Evolutionary conservation across 176 grass and related monocot genomes (phyloP).

Genomic region (Miscanthus lutarioriparius): DNA sequence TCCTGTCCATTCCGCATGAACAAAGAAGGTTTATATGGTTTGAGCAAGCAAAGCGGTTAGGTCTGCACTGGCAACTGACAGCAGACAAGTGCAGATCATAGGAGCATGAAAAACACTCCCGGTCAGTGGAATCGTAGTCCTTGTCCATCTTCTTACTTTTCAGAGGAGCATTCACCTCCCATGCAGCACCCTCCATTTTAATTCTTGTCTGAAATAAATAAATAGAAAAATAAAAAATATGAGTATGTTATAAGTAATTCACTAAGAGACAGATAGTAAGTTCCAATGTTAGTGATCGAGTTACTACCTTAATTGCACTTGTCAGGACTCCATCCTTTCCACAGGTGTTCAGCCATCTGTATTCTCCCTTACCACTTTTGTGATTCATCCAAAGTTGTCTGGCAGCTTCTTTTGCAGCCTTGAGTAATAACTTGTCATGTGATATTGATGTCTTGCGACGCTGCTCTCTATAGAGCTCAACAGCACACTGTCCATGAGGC

Average conservation of each 20-base stretch:
- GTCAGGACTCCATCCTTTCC: conserved; percentile 76
- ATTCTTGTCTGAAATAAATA: conserved; percentile 56
- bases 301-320: conserved; percentile 69
- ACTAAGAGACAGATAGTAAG: conserved; percentile 31
- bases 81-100: conserved; percentile 93
- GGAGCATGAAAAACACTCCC: conserved; percentile 87
- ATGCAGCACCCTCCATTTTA: conserved; percentile 60
- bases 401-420: conserved; percentile 62
- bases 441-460: conserved; percentile 85
- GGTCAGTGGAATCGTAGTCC: conserved; percentile 73
- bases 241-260: neutral
- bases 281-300: neutral
- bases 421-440: conserved; percentile 82
- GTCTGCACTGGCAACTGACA: conserved; percentile 71
- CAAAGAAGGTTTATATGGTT: conserved; percentile 70
- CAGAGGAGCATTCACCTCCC: conserved; percentile 32
- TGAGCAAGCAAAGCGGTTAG: conserved; percentile 73
- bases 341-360: conserved; percentile 58
- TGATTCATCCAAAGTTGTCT: conserved; percentile 51
- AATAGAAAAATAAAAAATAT: conserved; percentile 17
- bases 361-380: conserved; percentile 11
- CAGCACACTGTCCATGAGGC: conserved; percentile 74
- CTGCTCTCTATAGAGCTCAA: conserved; percentile 86
- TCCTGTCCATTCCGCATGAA: conserved; percentile 63
- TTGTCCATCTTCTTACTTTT: conserved; percentile 57